Evolutionary conservation across 1,284 basidiomycete genomes (phyloP).

Genomic region (Waitea zeae): DNA sequence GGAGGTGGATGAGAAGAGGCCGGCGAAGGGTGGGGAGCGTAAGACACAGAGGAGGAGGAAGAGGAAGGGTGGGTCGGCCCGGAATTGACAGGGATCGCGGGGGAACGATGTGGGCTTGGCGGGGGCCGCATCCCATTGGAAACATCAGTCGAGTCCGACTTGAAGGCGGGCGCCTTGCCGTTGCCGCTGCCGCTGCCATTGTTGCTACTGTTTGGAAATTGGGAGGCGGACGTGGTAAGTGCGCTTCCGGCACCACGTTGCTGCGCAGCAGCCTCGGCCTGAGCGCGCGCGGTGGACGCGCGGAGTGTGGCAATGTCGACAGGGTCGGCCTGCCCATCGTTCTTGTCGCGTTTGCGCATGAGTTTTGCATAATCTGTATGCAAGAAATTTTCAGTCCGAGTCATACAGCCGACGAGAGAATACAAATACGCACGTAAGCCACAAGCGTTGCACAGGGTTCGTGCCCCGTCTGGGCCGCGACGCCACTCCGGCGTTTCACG

Average conservation of each 20-base stretch:
- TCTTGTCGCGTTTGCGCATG: slow-evolving; percentile 55
- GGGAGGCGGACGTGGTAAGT: not conserved
- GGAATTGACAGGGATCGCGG: not conserved
- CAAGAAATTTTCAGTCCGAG: slow-evolving; percentile 4
- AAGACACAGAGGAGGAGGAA: not conserved
- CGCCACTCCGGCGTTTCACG: slow-evolving; percentile 75
- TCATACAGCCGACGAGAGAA: slow-evolving; percentile 6
- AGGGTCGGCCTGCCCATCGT: slow-evolving; percentile 21
- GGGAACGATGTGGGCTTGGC: not conserved
- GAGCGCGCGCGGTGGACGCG: slow-evolving; percentile 44
- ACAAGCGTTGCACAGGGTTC: slow-evolving; percentile 70
- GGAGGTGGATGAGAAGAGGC: not conserved
- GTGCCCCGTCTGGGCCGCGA: slow-evolving; percentile 60
- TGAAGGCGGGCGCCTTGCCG: not conserved
- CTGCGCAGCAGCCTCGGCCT: slow-evolving; percentile 9
- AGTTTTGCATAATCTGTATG: slow-evolving; percentile 58
- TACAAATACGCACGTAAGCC: slow-evolving; percentile 46
- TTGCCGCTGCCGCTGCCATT: not conserved
- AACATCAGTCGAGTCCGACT: no score
- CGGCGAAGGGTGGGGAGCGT: not conserved
- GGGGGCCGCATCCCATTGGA: not conserved
- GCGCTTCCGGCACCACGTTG: slow-evolving; percentile 4
- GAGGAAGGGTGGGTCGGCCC: not conserved
- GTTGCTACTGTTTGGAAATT: not conserved
- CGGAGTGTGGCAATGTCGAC: slow-evolving; percentile 61